Evolutionary conservation across 192 early-diverging fungal genomes (phyloP), one percentile per base, ranked within the genome.

Genomic region (Dimargaris verticillata): DNA sequence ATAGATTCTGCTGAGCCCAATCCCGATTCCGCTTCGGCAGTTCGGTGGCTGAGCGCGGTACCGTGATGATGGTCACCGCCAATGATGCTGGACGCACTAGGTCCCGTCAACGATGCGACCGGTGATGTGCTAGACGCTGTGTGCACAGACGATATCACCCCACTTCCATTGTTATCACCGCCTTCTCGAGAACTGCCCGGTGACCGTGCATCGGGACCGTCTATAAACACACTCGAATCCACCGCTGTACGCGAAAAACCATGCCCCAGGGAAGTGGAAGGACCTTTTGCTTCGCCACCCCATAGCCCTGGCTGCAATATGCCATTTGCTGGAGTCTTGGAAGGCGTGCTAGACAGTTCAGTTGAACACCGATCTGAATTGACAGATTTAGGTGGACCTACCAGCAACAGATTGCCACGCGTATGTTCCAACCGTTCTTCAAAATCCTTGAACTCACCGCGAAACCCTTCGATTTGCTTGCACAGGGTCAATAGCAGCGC

Each of bases 81-180:
- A 26, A 57, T 5, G n/a, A 26, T 54, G 46, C 53, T 52, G 42
- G 52, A 57, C 7, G 28, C 59, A 29, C 60, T 33, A 13, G 63
- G 54, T 3, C 64, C 62, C 11, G 60, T 55, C 38, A 66, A 68
- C 24, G 65, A 66, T 15, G 42, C 52, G 44, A 45, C 15, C 10
- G 44, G 15, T 45, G 44, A 45, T 15, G 44, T 12, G 10, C 10
- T 45, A 7, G 15, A 45, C 7, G 44, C n/a, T n/a, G n/a, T n/a
- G n/a, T n/a, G n/a, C n/a, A n/a, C n/a, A n/a, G n/a, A n/a, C n/a
- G n/a, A n/a, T n/a, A n/a, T n/a, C n/a, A n/a, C n/a, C n/a, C n/a
- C n/a, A n/a, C n/a, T n/a, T n/a, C n/a, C n/a, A n/a, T n/a, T n/a
- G n/a, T n/a, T n/a, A n/a, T n/a, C n/a, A n/a, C n/a, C n/a, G n/a